Evolutionary conservation across 139 green algal species (phyloP).

Genomic region (Asterochloris sp.): DNA sequence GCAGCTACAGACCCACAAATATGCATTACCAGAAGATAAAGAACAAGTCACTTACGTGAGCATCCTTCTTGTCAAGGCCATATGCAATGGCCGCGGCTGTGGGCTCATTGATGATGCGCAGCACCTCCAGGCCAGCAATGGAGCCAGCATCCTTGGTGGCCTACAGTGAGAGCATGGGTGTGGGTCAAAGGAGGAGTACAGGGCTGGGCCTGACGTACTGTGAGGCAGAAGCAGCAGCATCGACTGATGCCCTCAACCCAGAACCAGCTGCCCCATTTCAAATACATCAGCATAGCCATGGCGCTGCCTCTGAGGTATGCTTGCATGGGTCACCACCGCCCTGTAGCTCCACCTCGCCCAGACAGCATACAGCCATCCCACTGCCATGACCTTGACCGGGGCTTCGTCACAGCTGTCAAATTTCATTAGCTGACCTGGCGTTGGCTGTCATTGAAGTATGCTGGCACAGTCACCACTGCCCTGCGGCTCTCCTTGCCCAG

Average conservation of each 20-base stretch:
- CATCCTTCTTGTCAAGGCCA: constrained; percentile 64
- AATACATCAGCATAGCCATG: too few relatives aligned
- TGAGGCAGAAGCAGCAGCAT: too few relatives aligned
- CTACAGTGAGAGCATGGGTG: not conserved
- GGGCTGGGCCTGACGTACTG: too few relatives aligned
- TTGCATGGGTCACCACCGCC: too few relatives aligned
- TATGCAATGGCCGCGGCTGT: constrained; percentile 89
- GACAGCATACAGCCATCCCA: not conserved
- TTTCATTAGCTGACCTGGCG: constrained; percentile 55
- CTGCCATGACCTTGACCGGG: not conserved
- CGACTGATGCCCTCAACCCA: too few relatives aligned
- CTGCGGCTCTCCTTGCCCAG: constrained; percentile 84
- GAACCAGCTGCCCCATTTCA: too few relatives aligned
- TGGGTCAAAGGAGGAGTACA: too few relatives aligned
- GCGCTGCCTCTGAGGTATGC: too few relatives aligned
- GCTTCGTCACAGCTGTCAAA: too few relatives aligned
- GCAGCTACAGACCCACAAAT: constrained; percentile 94
- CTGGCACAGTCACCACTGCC: constrained; percentile 95
- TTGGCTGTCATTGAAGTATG: constrained; percentile 99
- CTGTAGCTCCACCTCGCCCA: too few relatives aligned
- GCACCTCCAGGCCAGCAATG: constrained; percentile 88
- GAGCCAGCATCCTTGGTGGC: constrained; percentile 78
- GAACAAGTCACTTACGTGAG: constrained; percentile 62
- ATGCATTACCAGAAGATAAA: constrained; percentile 95
- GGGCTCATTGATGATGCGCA: constrained; percentile 92